phyloP scores from a whole-genome alignment of 345 rosid genomes.

The Stellera chamaejasme region DNA sequence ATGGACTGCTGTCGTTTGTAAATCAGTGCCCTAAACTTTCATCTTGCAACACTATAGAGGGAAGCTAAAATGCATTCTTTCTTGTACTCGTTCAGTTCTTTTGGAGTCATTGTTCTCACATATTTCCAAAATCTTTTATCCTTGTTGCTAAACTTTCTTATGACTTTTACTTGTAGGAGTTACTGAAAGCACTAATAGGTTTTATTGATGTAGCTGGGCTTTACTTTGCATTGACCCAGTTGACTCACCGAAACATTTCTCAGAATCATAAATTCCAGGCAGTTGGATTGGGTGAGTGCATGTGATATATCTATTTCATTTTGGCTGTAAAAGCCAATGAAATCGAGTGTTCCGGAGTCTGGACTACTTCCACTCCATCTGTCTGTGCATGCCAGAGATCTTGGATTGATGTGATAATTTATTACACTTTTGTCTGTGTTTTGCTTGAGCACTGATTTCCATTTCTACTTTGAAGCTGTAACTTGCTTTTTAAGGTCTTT shows the following conservation, averaged over 20 bases:
- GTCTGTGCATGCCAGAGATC: neutral
- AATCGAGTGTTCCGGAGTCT: neutral
- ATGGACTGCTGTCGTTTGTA: no score
- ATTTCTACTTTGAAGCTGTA: neutral
- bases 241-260: constrained; percentile 92
- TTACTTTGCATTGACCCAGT: constrained; percentile 82
- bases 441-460: neutral
- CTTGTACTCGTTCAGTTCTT: no score
- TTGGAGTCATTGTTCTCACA: neutral
- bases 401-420: neutral
- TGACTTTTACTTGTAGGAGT: constrained; percentile 45
- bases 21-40: no score
- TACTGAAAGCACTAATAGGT: constrained; percentile 87
- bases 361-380: neutral
- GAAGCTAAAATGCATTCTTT: no score
- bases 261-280: constrained; percentile 98
- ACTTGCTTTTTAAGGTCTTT: neutral
- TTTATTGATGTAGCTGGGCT: constrained; percentile 96
- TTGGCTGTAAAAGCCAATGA: neutral
- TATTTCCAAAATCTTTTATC: neutral
- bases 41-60: no score
- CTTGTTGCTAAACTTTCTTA: neutral
- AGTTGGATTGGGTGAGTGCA: constrained; percentile 81
- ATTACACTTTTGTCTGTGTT: neutral
- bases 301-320: constrained; percentile 11